Percentiles rank a stretch among this genome's conserved stretches.
phyloP scores from a whole-genome alignment of 495 filamentous ascomycete genomes.

The Talaromyces trachyspermus region DNA sequence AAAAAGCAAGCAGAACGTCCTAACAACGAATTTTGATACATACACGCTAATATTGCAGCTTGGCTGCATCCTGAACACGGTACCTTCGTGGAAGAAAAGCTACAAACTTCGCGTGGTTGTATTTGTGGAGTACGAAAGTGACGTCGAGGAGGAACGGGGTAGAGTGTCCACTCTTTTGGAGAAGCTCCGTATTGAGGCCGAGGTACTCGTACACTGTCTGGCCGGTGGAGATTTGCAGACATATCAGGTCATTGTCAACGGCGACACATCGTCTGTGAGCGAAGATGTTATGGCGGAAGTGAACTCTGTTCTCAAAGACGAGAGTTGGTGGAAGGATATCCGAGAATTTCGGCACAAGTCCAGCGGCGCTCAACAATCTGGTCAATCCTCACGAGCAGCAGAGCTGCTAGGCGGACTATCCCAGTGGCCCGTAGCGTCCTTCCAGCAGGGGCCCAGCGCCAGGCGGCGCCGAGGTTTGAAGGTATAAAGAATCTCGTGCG shows the following conservation, averaged over 20 bases:
- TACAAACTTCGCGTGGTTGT: constrained; percentile 71
- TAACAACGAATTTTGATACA: constrained; percentile 89
- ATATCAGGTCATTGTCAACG: constrained; percentile 76
- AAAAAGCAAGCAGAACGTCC: constrained; percentile 52
- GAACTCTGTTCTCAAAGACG: constrained; percentile 52
- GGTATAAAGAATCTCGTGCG: constrained; percentile 44
- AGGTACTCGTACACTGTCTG: constrained; percentile 75
- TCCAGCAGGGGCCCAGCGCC: constrained; percentile 42
- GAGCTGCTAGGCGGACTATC: constrained; percentile 20
- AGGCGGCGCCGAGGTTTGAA: constrained; percentile 33
- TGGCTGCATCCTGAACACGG: constrained; percentile 76
- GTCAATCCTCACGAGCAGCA: constrained; percentile 6
- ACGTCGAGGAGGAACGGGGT: constrained; percentile 70
- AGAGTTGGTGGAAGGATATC: constrained; percentile 83
- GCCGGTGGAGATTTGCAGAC: constrained; percentile 63
- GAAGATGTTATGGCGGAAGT: constrained; percentile 45
- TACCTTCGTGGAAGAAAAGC: constrained; percentile 72
- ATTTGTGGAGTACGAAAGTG: constrained; percentile 84
- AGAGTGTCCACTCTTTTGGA: constrained; percentile 69
- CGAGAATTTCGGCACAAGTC: constrained; percentile 45
- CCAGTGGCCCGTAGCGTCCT: constrained; percentile 49
- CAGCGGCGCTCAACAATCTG: constrained; percentile 14
- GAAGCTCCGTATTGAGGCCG: constrained; percentile 73
- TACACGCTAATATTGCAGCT: constrained; percentile 84
- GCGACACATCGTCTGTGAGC: constrained; percentile 32